Base-by-base conservation (phyloP, 495 filamentous ascomycete genomes). In the Daldinia grandis region DNA sequence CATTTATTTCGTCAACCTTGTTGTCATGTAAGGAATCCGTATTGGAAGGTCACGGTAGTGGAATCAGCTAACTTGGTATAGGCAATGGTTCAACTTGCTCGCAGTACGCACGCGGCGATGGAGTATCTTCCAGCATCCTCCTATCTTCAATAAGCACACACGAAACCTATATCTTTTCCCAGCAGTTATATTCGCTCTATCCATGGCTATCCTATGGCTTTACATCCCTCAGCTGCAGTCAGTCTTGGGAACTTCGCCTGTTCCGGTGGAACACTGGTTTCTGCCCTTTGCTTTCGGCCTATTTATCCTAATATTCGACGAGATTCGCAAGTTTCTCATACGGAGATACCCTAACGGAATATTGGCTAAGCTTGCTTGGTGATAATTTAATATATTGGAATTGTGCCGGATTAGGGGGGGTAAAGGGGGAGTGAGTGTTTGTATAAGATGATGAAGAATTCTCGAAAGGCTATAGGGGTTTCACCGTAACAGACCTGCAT, bases 1-100 rank as follows among this genome's bases (percentile, higher is more conserved):
- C 25, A 87, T 92, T 37, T 93, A 93, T 70, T 93, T 93, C 67
- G 85, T 92, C 31, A 91, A 85, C n/a, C 79, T 93, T 8, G 89
- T 93, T 6, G 85, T 91, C 4, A 90, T 90, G 88, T 86, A 75
- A 75, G 81, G 72, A 1, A 17, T n/a, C 4, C 10, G 19, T n/a
- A 12, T 12, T 14, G 14, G 4, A 33, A 10, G 1, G 31, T 17
- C 4, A 9, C 8, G 25, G 1, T 7, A 12, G 9, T n/a, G 28
- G 27, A 40, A 10, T 7, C 0, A 27, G 12, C 25, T 62, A 21
- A 31, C 15, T 21, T 51, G 1, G 1, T 3, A 25, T 30, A 87
- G 85, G 80, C 90, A 92, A 85, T 90, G 86, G 81, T 91, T 91
- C 79, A 91, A 89, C 73, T 81, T 92, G 10, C 82, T 92, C 58